Conservation (phyloP, 331 rosid species). For the Acacia pycnantha region DNA sequence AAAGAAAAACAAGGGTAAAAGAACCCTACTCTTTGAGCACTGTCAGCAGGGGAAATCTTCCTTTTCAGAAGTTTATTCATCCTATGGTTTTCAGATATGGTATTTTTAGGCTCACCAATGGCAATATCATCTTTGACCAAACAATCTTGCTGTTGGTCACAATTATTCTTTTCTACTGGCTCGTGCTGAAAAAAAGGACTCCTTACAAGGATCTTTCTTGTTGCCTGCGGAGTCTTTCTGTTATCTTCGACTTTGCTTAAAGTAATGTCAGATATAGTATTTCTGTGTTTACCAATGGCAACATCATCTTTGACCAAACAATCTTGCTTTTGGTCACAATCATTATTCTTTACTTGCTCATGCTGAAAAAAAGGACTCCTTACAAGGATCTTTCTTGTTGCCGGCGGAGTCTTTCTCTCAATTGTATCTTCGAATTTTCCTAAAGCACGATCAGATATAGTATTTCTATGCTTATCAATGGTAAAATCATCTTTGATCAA, state of each 20-base stretch:
- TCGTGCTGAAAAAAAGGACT: slow-evolving; percentile 70
- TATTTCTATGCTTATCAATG: slow-evolving; percentile 29
- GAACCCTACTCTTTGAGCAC: slow-evolving; percentile 48
- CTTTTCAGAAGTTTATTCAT: slow-evolving; percentile 50
- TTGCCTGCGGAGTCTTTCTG: slow-evolving; percentile 45
- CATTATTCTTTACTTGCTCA: slow-evolving; percentile 44
- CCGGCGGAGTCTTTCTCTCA: slow-evolving; percentile 48
- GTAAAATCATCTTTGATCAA: slow-evolving; percentile 28
- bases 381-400: slow-evolving; percentile 55
- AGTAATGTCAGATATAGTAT: slow-evolving; percentile 35
- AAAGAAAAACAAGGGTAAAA: slow-evolving; percentile 26
- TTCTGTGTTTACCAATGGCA: slow-evolving; percentile 27
- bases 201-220: slow-evolving; percentile 64
- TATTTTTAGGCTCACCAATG: slow-evolving; percentile 30
- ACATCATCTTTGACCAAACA: slow-evolving; percentile 23
- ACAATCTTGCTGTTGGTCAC: slow-evolving; percentile 35
- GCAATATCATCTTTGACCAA: slow-evolving; percentile 27
- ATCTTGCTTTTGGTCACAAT: slow-evolving; percentile 38
- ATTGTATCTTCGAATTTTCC: slow-evolving; percentile 16
- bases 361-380: slow-evolving; percentile 74
- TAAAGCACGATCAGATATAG: slow-evolving; percentile 35
- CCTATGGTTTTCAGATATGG: slow-evolving; percentile 30
- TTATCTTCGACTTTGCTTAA: slow-evolving; percentile 25
- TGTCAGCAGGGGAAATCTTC: slow-evolving; percentile 54
- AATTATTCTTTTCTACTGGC: slow-evolving; percentile 37